Evolutionary conservation across 2,329 filamentous ascomycete species (phyloP).

Genomic region (Taxawa tesnikishii): DNA sequence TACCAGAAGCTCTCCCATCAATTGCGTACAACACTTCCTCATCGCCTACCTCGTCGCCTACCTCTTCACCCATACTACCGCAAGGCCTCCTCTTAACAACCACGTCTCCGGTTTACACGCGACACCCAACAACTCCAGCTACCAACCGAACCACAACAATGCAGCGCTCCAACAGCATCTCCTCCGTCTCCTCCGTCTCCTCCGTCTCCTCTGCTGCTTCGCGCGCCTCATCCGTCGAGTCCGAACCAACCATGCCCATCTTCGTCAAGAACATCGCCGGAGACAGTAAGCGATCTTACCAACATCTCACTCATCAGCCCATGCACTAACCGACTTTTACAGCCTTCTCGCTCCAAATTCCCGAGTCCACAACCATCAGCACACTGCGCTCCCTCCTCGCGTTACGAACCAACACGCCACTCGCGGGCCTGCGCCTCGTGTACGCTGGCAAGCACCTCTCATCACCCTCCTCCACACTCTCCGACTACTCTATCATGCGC

Average conservation of each 20-base stretch:
- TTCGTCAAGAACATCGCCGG: constrained; percentile 49
- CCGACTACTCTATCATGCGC: constrained; percentile 34
- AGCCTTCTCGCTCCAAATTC: constrained; percentile 47
- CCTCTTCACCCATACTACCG: constrained; percentile 20
- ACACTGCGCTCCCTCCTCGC: constrained; percentile 46
- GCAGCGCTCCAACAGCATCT: constrained; percentile 31
- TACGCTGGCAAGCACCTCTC: constrained; percentile 46
- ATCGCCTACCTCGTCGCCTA: constrained; percentile 23
- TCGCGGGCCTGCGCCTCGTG: constrained; percentile 41
- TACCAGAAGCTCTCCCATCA: too few species aligned
- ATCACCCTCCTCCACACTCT: constrained; percentile 28
- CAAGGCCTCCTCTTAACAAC: constrained; percentile 25
- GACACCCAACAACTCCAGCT: background rate
- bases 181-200: constrained; percentile 27
- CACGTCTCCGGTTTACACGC: constrained; percentile 23
- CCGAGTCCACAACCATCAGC: constrained; percentile 39
- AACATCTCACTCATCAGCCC: constrained; percentile 13
- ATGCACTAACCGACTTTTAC: constrained; percentile 7
- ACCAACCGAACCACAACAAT: constrained; percentile 8
- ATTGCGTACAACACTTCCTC: constrained; percentile 14
- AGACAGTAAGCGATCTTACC: constrained; percentile 37
- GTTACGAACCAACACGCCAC: constrained; percentile 42
- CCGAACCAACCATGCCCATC: constrained; percentile 45
- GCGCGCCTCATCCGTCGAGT: constrained; percentile 26
- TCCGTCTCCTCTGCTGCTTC: constrained; percentile 17